Evolutionary conservation across 1,284 basidiomycete species (phyloP), one percentile per base, ranked within the genome.

Genomic region (Mycosarcoma mackinlayi): DNA sequence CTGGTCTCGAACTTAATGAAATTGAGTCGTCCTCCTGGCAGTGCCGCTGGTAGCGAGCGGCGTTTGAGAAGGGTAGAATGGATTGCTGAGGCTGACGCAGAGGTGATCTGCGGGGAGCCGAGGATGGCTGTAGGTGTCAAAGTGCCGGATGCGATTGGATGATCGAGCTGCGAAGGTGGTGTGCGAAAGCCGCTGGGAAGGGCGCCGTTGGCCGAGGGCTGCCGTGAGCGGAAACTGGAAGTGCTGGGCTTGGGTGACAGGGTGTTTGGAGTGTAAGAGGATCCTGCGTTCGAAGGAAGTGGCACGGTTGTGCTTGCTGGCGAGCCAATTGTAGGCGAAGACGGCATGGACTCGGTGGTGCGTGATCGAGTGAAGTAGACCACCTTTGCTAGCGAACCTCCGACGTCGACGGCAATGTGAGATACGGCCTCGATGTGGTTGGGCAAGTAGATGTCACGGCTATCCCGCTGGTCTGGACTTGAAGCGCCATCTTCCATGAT

Each of bases 1-100:
- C 90, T 89, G 56, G 96, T 98, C 85, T 99, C 92, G 85, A 97
- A 98, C 37, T 95, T 91, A 84, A 92, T 92, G 83, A 98, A 99
- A 85, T 98, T 98, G 81, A 99, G 89, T 37, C 94, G 91, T 6
- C 96, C 96, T 21, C 96, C 96, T 0, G 96, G 80, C 34, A 82
- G 51, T 3, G 63, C 55, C 13, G 76, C 46, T 4, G 80, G 80
- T 9, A 82, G 60, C 6, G 78, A 80, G 34, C 80, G 67, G 2
- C 77, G 65, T 23, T 65, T 68, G 54, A 79, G 60, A 6, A 79
- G 56, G 4, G 69, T 74, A 23, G 76, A 77, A 27, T 70, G 68
- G 33, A 79, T 73, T n/a, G 71, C 73, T 14, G 64, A 62, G 11
- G 73, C 58, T 4, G 64, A 61, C 3, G 70, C 56, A 13, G 62